Conservation (phyloP, 192 early-diverging fungal species). For the Backusella mclennaniae region DNA sequence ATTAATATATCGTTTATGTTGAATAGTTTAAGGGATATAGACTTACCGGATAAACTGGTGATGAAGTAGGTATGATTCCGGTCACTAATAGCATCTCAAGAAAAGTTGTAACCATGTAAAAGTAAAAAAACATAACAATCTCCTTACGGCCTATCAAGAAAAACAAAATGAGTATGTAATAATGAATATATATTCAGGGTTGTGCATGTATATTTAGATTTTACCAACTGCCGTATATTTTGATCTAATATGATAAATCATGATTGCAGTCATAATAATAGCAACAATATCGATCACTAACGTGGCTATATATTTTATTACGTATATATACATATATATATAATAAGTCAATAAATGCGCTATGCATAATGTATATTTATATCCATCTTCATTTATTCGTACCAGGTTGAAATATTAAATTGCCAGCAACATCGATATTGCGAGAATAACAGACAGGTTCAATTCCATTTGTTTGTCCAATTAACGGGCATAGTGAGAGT, state of each 20-base stretch:
- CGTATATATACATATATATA: background rate
- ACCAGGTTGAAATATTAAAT: constrained; percentile 91
- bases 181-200: background rate
- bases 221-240: constrained; percentile 98
- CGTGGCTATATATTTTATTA: constrained; percentile 55
- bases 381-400: constrained; percentile 11
- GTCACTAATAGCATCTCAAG: constrained; percentile 75
- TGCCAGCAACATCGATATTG: constrained; percentile 84
- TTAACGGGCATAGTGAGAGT: constrained; percentile 87
- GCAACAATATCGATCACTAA: constrained; percentile 93
- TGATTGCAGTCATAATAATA: constrained; percentile 93
- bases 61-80: constrained; percentile 74
- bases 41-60: constrained; percentile 61
- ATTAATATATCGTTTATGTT: background rate
- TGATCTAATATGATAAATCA: constrained; percentile 97
- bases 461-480: constrained; percentile 67
- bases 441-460: constrained; percentile 94
- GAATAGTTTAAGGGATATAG: background rate
- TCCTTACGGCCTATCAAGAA: constrained; percentile 71
- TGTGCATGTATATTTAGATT: background rate
- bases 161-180: background rate
- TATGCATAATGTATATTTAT: background rate
- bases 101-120: constrained; percentile 70
- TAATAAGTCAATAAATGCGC: background rate
- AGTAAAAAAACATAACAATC: constrained; percentile 90